Conservation (phyloP, 1,284 basidiomycete genomes). For the Xerocomus amazonicus region DNA sequence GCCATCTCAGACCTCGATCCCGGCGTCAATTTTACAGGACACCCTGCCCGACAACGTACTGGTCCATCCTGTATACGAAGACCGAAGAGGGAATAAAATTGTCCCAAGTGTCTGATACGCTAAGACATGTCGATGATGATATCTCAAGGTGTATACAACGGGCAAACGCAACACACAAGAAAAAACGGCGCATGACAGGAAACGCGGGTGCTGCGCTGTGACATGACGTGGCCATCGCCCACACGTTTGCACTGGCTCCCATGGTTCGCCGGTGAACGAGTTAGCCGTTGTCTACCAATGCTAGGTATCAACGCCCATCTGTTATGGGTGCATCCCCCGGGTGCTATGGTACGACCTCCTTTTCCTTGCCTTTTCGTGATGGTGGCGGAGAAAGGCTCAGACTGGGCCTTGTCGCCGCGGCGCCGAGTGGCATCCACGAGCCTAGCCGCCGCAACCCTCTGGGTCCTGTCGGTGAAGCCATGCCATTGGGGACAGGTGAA, state of each 20-base stretch:
- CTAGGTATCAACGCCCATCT: constrained; percentile 5
- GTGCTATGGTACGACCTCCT: constrained; percentile 34
- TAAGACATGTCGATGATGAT: constrained; percentile 17
- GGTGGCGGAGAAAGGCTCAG: constrained; percentile 37
- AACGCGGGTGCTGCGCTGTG: constrained; percentile 5
- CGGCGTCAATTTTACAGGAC: too few species aligned
- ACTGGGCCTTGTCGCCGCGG: constrained; percentile 49
- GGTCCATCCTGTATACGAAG: constrained; percentile 8
- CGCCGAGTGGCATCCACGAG: constrained; percentile 39
- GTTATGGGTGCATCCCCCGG: neutral
- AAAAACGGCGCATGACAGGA: constrained; percentile 1
- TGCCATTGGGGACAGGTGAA: constrained; percentile 16
- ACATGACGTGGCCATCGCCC: constrained; percentile 3
- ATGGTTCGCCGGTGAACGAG: neutral
- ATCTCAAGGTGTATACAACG: constrained; percentile 15
- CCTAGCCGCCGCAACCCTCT: constrained; percentile 44
- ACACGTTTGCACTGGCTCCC: constrained; percentile 5
- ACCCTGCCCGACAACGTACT: too few species aligned
- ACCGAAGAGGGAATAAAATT: constrained; percentile 7
- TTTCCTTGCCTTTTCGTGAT: constrained; percentile 48
- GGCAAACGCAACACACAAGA: constrained; percentile 6
- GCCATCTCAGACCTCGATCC: too few species aligned
- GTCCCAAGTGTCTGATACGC: constrained; percentile 13
- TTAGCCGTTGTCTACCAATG: neutral
- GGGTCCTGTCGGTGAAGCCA: constrained; percentile 33